A percentile compares a stretch with the other conserved stretches of the same genome.
Conservation (phyloP, 805 yeast species). For the Alloascoidea africana region DNA sequence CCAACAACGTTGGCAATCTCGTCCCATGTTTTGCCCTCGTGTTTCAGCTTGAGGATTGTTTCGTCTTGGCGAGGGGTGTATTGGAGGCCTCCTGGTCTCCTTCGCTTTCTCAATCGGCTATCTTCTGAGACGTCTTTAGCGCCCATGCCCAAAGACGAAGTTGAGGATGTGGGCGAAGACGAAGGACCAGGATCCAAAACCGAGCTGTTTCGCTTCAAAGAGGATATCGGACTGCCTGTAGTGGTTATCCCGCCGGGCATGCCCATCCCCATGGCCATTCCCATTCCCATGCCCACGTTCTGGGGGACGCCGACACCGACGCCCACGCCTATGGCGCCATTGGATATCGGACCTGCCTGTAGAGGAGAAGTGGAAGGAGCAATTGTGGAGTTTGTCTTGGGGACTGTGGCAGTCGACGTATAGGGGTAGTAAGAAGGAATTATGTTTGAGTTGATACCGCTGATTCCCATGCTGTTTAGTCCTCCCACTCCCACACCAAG, state of each 20-base stretch:
- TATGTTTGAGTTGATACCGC: background rate
- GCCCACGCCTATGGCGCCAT: no score
- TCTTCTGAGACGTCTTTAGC: background rate
- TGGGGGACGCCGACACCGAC: no score
- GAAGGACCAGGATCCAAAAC: background rate
- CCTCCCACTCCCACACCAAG: no score
- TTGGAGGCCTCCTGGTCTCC: slow-evolving; percentile 5
- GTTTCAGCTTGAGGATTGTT: slow-evolving; percentile 34
- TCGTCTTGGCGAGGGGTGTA: slow-evolving; percentile 31
- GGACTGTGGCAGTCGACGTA: slow-evolving; percentile 5
- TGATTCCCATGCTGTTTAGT: background rate
- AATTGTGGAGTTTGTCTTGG: slow-evolving; percentile 5
- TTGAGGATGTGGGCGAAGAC: no score
- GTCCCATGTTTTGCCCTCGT: slow-evolving; percentile 45
- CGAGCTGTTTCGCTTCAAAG: slow-evolving; percentile 1
- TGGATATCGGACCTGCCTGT: no score
- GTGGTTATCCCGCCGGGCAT: no score
- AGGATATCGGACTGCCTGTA: no score
- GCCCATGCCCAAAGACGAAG: background rate
- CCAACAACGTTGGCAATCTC: slow-evolving; percentile 42
- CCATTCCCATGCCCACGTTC: slow-evolving; percentile 1
- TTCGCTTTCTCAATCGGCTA: slow-evolving; percentile 1
- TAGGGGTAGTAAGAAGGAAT: background rate
- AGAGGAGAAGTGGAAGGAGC: slow-evolving; percentile 1
- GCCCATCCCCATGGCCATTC: slow-evolving; percentile 2